Evolutionary conservation across 169 alveolate genomes (phyloP), one percentile per base, ranked within the genome.

Genomic region (Theileria orientalis): DNA sequence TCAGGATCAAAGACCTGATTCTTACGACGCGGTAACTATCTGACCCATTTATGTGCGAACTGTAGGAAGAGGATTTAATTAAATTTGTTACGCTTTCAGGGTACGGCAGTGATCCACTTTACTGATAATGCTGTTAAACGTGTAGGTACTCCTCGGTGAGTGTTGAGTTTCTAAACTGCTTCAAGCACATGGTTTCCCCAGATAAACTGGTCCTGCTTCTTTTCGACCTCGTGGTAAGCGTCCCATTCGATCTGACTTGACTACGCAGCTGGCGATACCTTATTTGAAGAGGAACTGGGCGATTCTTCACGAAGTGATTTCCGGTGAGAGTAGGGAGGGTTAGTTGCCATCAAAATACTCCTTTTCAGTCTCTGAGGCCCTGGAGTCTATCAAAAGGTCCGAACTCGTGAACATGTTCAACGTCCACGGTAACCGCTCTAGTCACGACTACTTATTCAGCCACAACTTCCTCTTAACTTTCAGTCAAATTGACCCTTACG

Each of bases 61-160:
- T n/a, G 35, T 64, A 64, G 74, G 74, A 64, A 64, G 74, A 64
- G 7, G 74, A 64, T 64, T 42, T 64, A 30, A 42, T 49, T 2
- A 64, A 44, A 49, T 32, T 49, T 19, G 74, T 64, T 46, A 29
- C 21, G 25, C 74, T 46, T 46, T 64, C 74, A n/a, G 60, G 74
- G 74, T 64, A 64, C 35, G 21, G n/a, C n/a, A n/a, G n/a, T n/a
- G n/a, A n/a, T n/a, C n/a, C n/a, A n/a, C n/a, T n/a, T n/a, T n/a
- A n/a, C n/a, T n/a, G n/a, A n/a, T n/a, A n/a, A n/a, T n/a, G n/a
- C n/a, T n/a, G n/a, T n/a, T n/a, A n/a, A n/a, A n/a, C n/a, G n/a
- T 59, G n/a, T 40, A 59, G 69, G 0, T 59, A 59, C 37, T 59
- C 69, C 25, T 59, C 49, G 8, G 47, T 40, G n/a, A 59, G 69